Conservation (phyloP, 2,329 filamentous ascomycete species). For the Arthroderma sp. region DNA sequence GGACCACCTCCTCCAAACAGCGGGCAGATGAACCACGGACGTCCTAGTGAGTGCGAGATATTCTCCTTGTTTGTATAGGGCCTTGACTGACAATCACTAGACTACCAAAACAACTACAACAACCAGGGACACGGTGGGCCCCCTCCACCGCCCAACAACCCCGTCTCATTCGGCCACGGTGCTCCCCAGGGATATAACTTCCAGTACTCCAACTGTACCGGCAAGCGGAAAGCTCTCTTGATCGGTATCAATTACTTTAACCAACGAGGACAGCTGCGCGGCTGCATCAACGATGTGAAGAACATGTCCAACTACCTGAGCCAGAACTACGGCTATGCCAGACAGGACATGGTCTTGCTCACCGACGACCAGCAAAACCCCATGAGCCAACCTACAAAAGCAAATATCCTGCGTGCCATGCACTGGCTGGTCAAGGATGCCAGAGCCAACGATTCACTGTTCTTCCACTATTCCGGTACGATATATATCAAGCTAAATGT, state of each 20-base stretch:
- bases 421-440: constrained; percentile 96
- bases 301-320: constrained; percentile 92
- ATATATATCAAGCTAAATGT: constrained; percentile 5
- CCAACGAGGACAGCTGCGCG: constrained; percentile 76
- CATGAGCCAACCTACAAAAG: constrained; percentile 93
- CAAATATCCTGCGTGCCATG: constrained; percentile 91
- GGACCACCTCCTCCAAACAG: constrained; percentile 23
- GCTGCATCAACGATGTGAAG: constrained; percentile 94
- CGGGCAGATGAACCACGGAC: constrained; percentile 30
- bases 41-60: constrained; percentile 30
- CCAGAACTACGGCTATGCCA: constrained; percentile 79
- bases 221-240: constrained; percentile 73
- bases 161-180: constrained; percentile 66
- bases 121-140: constrained; percentile 47
- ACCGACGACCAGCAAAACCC: constrained; percentile 96
- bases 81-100: too few species aligned
- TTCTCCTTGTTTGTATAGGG: constrained; percentile 8
- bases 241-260: constrained; percentile 97
- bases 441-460: constrained; percentile 80
- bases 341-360: constrained; percentile 93
- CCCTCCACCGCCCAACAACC: constrained; percentile 52
- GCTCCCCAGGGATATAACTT: constrained; percentile 72
- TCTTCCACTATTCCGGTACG: constrained; percentile 92
- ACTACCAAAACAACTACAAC: constrained; percentile 31
- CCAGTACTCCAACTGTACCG: constrained; percentile 85